Conservation (phyloP, 179 eudicot species). For the Spinacia oleracea region DNA sequence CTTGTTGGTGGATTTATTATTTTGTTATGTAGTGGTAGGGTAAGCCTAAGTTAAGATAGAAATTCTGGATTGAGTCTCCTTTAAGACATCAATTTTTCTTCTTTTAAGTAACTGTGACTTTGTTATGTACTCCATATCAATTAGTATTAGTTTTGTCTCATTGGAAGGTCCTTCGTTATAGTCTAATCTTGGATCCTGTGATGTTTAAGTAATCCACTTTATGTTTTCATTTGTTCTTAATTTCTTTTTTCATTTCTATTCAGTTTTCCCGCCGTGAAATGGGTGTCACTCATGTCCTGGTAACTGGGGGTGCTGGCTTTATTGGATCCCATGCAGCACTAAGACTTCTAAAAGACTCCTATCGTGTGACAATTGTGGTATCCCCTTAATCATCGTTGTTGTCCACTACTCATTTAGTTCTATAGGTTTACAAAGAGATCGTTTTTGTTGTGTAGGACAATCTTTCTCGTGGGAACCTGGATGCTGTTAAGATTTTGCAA, state of each 20-base stretch:
- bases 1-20: not conserved
- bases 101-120: not conserved
- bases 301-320: slow-evolving; percentile 98
- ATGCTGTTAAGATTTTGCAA: slow-evolving; percentile 82
- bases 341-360: slow-evolving; percentile 75
- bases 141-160: not conserved
- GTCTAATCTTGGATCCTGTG: not conserved
- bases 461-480: slow-evolving; percentile 94
- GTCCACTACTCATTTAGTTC: not conserved
- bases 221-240: slow-evolving; percentile 6
- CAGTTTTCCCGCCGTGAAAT: slow-evolving; percentile 82
- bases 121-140: not conserved
- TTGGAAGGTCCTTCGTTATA: not conserved
- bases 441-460: slow-evolving; percentile 58
- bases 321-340: slow-evolving; percentile 96
- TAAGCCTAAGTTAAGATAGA: not conserved
- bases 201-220: not conserved
- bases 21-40: not conserved
- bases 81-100: not conserved
- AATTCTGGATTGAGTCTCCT: not conserved
- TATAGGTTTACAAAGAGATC: slow-evolving; percentile 13
- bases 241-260: not conserved
- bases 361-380: slow-evolving; percentile 99
- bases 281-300: slow-evolving; percentile 89
- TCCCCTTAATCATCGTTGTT: not conserved